Base-by-base conservation (phyloP, 192 early-diverging fungal species). In the Rhizophagus clarus region DNA sequence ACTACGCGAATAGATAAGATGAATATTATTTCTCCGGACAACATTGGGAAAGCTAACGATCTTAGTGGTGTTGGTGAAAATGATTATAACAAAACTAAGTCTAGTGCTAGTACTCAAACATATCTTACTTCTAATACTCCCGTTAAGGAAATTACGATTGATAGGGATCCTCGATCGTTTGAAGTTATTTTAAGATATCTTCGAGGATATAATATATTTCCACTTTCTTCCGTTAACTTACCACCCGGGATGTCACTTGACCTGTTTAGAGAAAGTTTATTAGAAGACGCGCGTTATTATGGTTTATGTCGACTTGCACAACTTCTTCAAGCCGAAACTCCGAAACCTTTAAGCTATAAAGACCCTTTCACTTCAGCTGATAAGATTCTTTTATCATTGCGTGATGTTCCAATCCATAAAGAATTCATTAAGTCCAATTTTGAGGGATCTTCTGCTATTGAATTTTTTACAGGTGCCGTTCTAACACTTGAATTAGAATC, bases 151-250 rank as follows among this genome's bases (percentile, higher is more conserved):
- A 61, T 75, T 12, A 61, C 60, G 26, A 77, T 77, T 51, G 75
- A 77, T 26, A 61, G 75, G 20, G 75, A 77, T 66, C 75, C 75
- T 63, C 31, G 61, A 42, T 40, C 63, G 20, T 77, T 77, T 66
- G 75, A 77, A 64, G 61, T 77, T 14, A 77, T 77, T 77, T 64
- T 77, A 32, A 77, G 75, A 77, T 77, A 77, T 66, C 62, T 77
- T 29, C 75, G 75, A n/a, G 75, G 75, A 8, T 77, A 77, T 51
- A 77, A 20, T 20, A 77, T 77, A 77, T 77, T 77, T 77, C 75
- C 75, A n/a, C 37, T 77, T 22, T 77, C 75, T 66, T 77, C 75
- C 4, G 75, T 77, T 6, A 77, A 77, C 34, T 66, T 77, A 29
- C 75, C 75, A 29, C 75, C 61, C 22, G 75, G 75, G 2, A 77